Evolutionary conservation across 75 land plant species (phyloP).

Genomic region (Azolla pinnata): DNA sequence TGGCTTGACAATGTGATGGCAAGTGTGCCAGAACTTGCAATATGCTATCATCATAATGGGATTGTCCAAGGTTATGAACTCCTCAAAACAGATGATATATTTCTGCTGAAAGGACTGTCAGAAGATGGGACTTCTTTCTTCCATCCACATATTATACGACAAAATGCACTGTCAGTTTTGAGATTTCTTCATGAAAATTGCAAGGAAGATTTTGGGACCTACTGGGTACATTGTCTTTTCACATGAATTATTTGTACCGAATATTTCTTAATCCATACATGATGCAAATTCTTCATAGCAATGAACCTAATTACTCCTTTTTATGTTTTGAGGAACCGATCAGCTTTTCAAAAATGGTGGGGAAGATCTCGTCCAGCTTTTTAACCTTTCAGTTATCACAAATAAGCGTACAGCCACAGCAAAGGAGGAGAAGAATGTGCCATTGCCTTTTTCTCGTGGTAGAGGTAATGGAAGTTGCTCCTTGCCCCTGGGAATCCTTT

Average conservation of each 20-base stretch:
- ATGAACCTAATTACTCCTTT: too few species aligned
- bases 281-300: too few species aligned
- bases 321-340: too few species aligned
- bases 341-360: conserved; percentile 95
- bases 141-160: conserved; percentile 94
- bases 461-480: conserved; percentile 68
- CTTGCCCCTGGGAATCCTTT: conserved; percentile 74
- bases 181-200: conserved; percentile 96
- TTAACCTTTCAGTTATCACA: conserved; percentile 82
- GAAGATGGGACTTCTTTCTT: conserved; percentile 93
- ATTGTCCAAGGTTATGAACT: conserved; percentile 99
- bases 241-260: background rate
- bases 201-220: conserved; percentile 97
- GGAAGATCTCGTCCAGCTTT: conserved; percentile 95
- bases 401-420: conserved; percentile 40
- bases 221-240: conserved; percentile 58
- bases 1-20: conserved; percentile 99
- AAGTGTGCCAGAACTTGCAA: conserved; percentile 95
- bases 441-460: conserved; percentile 56
- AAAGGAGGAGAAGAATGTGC: conserved; percentile 35
- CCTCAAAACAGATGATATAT: conserved; percentile 94
- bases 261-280: too few species aligned
- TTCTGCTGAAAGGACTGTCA: conserved; percentile 81
- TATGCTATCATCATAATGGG: conserved; percentile 93
- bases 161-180: conserved; percentile 89